Base-by-base conservation (phyloP, 805 yeast genomes). In the Dipodascus albidus region DNA sequence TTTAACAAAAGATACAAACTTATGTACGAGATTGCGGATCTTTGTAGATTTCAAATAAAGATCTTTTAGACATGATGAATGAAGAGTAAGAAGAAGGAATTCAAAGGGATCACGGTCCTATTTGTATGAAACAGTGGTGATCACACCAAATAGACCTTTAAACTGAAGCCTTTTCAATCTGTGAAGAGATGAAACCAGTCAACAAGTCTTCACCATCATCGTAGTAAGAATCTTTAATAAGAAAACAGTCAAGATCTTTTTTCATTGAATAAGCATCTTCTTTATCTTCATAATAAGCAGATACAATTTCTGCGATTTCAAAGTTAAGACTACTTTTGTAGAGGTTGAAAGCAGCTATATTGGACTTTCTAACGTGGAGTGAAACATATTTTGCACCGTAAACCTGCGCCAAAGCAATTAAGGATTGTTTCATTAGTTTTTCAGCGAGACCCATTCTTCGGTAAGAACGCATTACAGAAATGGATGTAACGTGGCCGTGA, bases 191-290 rank as follows among this genome's bases (percentile, higher is more conserved):
- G n/a, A 44, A 54, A 9, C 57, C 61, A 9, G 57, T 60, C 22
- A 58, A 54, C 50, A 60, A 51, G 48, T 60, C 63, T 24, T 57
- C 61, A 23, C 56, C 61, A 47, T 60, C 65, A 23, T 59, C 63
- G 38, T 59, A 61, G 27, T 59, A 59, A 3, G 49, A 33, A 3
- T 58, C 61, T 8, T 27, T 33, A 14, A 42, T 23, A 20, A 19
- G 47, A 21, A 51, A 27, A 20, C 14, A 23, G 20, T 72, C 72
- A 59, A 88, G 73, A 1, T 73, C 75, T 65, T 86, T 86, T 64
- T 81, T 82, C 99, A 93, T 93, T 44, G 93, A 85, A 67, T 90
- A 91, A 15, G 99, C 99, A 70, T 93, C 97, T 70, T 93, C 99
- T 31, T 95, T 96, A 69, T 93, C 97, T 52, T 90, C 96, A 63